Percentiles rank a stretch among this genome's conserved stretches.
These are phyloP conservation scores for Yamadazyma blattariae DNA, from an alignment of 1,139 yeast species.

Conservation along the genomic window DNA sequence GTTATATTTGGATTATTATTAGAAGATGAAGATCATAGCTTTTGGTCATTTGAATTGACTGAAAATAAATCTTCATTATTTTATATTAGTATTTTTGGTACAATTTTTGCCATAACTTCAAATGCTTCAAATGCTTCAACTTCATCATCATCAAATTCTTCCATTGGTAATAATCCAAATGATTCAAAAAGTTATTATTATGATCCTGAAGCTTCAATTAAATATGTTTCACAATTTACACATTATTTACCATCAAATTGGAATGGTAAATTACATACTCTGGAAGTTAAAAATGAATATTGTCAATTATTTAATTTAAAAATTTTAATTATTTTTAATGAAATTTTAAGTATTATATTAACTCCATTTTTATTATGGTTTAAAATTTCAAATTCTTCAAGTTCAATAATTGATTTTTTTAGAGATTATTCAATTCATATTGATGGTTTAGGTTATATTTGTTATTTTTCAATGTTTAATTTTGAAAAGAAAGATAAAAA, in stretches of 20 bases:
- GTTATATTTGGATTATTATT: constrained; percentile 75
- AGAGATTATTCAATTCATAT: constrained; percentile 86
- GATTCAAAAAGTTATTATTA: constrained; percentile 45
- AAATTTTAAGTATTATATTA: constrained; percentile 72
- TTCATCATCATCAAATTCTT: constrained; percentile 32
- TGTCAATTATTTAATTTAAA: constrained; percentile 74
- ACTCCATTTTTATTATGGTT: constrained; percentile 90
- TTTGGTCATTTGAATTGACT: constrained; percentile 84
- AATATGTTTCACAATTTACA: constrained; percentile 78
- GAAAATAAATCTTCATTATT: constrained; percentile 79
- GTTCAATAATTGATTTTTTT: constrained; percentile 81
- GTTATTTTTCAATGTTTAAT: constrained; percentile 91
- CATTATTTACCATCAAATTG: constrained; percentile 87
- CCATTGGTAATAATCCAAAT: constrained; percentile 7
- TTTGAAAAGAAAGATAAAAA: constrained; percentile 59
- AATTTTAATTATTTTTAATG: constrained; percentile 69
- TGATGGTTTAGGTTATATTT: constrained; percentile 92
- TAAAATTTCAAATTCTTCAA: constrained; percentile 69
- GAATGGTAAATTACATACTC: constrained; percentile 83
- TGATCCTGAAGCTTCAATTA: constrained; percentile 85
- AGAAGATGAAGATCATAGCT: constrained; percentile 78
- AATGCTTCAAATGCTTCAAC: constrained; percentile 21
- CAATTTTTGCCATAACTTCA: constrained; percentile 69
- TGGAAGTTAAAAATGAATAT: constrained; percentile 78
- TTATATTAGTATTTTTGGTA: constrained; percentile 83